Conservation (phyloP, 2,329 filamentous ascomycete species). For the Pleomassaria siparia region DNA sequence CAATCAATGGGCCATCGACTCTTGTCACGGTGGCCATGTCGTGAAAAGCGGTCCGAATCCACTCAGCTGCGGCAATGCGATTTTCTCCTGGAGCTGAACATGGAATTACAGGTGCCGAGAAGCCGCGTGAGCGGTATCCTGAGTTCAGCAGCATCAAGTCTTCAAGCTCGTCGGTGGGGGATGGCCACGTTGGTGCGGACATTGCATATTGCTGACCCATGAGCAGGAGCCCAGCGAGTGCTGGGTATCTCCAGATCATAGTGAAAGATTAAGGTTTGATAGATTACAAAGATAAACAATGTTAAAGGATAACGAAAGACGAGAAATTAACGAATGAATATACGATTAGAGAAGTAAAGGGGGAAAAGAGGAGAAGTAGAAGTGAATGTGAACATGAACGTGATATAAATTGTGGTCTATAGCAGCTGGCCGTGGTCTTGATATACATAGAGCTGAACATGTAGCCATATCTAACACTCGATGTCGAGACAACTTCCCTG, state of each 20-base stretch:
- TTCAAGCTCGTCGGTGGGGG: slow-evolving; percentile 61
- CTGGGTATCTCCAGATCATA: slow-evolving; percentile 13
- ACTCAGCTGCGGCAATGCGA: slow-evolving; percentile 62
- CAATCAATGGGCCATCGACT: slow-evolving; percentile 50
- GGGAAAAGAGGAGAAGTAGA: background rate
- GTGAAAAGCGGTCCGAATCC: slow-evolving; percentile 63
- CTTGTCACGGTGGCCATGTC: slow-evolving; percentile 63
- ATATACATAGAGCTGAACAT: background rate
- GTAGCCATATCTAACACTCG: background rate
- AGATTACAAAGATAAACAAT: background rate
- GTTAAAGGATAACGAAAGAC: background rate
- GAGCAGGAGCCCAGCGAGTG: slow-evolving; percentile 11
- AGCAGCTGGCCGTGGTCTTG: background rate
- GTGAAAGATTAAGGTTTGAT: background rate
- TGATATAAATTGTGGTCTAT: background rate
- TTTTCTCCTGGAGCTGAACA: slow-evolving; percentile 59
- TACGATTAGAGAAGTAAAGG: slow-evolving; percentile 1
- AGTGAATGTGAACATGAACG: background rate
- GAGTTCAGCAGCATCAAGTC: slow-evolving; percentile 63
- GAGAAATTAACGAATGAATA: background rate
- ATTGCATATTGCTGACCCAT: slow-evolving; percentile 11
- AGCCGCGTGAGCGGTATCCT: slow-evolving; percentile 57
- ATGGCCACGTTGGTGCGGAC: slow-evolving; percentile 63
- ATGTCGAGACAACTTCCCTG: slow-evolving; percentile 1
- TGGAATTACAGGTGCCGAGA: slow-evolving; percentile 59